phyloP scores from a whole-genome alignment of 2,329 filamentous ascomycete genomes.

The Fusarium duplospermum region DNA sequence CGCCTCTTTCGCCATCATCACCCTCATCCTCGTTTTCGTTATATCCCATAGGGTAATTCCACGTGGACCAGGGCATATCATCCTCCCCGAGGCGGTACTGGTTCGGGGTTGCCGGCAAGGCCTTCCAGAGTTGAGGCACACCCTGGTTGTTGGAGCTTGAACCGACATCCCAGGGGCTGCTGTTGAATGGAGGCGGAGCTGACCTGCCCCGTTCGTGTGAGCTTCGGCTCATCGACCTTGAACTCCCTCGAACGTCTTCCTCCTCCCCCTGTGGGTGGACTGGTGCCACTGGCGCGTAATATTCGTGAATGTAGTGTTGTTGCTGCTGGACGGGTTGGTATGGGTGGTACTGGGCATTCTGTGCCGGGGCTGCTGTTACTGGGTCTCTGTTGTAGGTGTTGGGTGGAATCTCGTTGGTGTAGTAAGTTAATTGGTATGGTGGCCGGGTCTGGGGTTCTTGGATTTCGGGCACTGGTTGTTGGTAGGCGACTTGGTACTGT shows the following conservation, averaged over 20 bases:
- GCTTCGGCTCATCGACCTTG: constrained; percentile 36
- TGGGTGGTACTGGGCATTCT: constrained; percentile 15
- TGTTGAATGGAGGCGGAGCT: constrained; percentile 60
- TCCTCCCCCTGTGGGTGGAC: constrained; percentile 1
- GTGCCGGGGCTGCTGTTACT: constrained; percentile 5
- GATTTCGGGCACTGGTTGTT: constrained; percentile 13
- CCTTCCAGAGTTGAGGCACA: constrained; percentile 53
- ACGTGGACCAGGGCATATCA: constrained; percentile 59
- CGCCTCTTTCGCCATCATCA: constrained; percentile 1
- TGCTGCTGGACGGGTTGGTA: constrained; percentile 20
- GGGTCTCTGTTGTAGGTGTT: constrained; percentile 18
- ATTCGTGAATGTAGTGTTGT: constrained; percentile 24
- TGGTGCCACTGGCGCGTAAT: constrained; percentile 22
- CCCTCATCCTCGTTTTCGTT: constrained; percentile 24
- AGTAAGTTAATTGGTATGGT: constrained; percentile 25
- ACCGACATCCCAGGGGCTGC: constrained; percentile 60
- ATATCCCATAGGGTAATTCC: constrained; percentile 41
- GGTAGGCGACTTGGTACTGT: constrained; percentile 14
- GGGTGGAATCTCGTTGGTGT: not conserved
- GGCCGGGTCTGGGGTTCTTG: constrained; percentile 11
- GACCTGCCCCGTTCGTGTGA: constrained; percentile 60
- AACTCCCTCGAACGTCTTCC: constrained; percentile 25
- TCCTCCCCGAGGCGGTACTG: constrained; percentile 57
- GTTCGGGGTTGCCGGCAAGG: constrained; percentile 54
- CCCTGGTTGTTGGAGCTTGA: constrained; percentile 40